Evolutionary conservation across 2,329 filamentous ascomycete species (phyloP), one percentile per base, ranked within the genome.

Genomic region (Colletotrichum horii): DNA sequence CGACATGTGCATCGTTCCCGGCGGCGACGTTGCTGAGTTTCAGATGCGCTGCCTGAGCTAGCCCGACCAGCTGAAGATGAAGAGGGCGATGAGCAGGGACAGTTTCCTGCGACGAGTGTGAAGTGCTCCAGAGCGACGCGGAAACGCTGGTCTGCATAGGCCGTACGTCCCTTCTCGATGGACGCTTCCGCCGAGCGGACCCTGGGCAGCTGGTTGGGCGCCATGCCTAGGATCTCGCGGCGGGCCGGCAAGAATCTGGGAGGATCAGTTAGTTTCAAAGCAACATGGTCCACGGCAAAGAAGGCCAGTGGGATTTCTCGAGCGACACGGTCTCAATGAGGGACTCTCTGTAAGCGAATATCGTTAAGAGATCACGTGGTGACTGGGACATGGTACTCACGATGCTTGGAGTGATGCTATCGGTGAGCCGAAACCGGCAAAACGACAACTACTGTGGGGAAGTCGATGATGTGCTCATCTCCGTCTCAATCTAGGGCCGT

Each of bases 1-100:
- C 87, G 87, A 78, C 85, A 87, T 7, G 75, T 77, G 78, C 85
- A 87, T 32, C 84, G 81, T 24, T 83, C 81, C 11, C 86, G 82
- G 62, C 81, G 83, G 55, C 78, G 78, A n/a, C 81, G 38, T 82
- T 79, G 61, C 77, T 79, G 76, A 4, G 38, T 36, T 22, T 16
- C 28, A 22, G 84, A 86, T 3, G 81, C 55, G 32, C 85, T 14
- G 30, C 56, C 32, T 22, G 52, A 24, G 28, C 38, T 16, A 22
- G n/a, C 48, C 22, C 70, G n/a, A 26, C 24, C 38, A n/a, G 70
- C 7, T 32, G 38, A 32, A 43, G 58, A 58, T 15, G 66, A 70
- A 4, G 66, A 65, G 12, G 64, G 36, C 16, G 28, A 52, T 5
- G 70, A 69, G 66, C 75, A 77, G 30, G 71, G 68, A 26, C 76